Conservation (phyloP, 164 flowering plant species). For the Aristolochia contorta region DNA sequence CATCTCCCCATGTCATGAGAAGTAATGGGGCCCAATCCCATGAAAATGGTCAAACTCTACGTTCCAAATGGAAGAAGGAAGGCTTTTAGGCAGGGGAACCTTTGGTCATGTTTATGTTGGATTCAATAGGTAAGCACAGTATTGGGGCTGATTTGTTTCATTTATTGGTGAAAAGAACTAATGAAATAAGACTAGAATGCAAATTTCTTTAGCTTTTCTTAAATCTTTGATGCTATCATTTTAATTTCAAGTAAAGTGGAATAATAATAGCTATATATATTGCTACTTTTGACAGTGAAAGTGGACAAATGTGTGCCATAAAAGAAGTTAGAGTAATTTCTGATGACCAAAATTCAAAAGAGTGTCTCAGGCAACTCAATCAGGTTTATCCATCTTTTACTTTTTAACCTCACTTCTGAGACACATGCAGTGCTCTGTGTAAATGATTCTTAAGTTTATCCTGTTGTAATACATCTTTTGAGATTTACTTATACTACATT, state of each 20-base stretch:
- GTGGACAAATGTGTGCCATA: slow-evolving; percentile 91
- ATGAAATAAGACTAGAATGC: not conserved
- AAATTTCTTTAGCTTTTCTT: not conserved
- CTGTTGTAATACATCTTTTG: not conserved
- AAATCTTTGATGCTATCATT: not conserved
- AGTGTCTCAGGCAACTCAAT: slow-evolving; percentile 75
- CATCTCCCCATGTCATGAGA: slow-evolving; percentile 23
- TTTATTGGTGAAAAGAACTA: not conserved
- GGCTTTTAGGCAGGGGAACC: slow-evolving; percentile 87
- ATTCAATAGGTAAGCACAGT: slow-evolving; percentile 64
- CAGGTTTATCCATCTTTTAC: slow-evolving; percentile 36
- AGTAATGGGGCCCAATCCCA: slow-evolving; percentile 11
- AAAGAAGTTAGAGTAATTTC: slow-evolving; percentile 74
- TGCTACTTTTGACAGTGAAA: slow-evolving; percentile 42
- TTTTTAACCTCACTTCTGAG: not conserved
- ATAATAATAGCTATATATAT: not conserved
- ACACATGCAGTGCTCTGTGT: not conserved
- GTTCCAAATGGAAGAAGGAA: slow-evolving; percentile 79
- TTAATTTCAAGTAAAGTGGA: slow-evolving; percentile 18
- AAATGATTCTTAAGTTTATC: no score
- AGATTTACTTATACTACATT: not conserved
- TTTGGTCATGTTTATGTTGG: slow-evolving; percentile 97
- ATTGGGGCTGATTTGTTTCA: not conserved
- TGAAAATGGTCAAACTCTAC: slow-evolving; percentile 25
- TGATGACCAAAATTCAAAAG: slow-evolving; percentile 75